phyloP scores from a whole-genome alignment of 345 rosid genomes.

The Salix koriyanagi region DNA sequence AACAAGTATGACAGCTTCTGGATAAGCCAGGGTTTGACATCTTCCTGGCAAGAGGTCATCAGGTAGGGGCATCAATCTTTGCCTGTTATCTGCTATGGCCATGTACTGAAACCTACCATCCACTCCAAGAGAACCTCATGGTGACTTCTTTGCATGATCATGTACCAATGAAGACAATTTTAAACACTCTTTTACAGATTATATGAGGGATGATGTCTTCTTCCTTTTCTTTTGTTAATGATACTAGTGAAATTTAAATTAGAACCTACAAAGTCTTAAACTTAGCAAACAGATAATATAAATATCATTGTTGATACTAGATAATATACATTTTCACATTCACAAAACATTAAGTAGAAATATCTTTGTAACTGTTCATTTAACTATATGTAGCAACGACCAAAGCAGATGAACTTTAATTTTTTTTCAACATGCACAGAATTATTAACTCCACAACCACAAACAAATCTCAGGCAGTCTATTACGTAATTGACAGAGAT shows the following conservation, averaged over 20 bases:
- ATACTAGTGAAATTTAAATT: background rate
- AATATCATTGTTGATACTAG: background rate
- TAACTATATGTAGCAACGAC: background rate
- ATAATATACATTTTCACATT: background rate
- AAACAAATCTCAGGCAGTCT: background rate
- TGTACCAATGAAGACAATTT: background rate
- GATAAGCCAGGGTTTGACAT: conserved; percentile 18
- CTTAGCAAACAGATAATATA: background rate
- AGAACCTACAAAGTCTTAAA: background rate
- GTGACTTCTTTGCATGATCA: background rate
- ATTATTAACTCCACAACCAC: background rate
- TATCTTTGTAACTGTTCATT: background rate
- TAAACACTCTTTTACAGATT: background rate
- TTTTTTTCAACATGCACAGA: background rate
- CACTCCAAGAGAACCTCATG: background rate
- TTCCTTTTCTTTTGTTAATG: background rate
- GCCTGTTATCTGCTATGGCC: conserved; percentile 25
- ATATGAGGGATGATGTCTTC: background rate
- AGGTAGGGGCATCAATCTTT: conserved; percentile 30
- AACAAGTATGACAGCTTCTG: conserved; percentile 28
- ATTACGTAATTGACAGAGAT: background rate
- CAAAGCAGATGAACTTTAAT: background rate
- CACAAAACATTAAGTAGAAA: background rate
- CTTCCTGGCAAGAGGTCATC: conserved; percentile 27
- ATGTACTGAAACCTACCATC: conserved; percentile 26